Conservation (phyloP, 495 filamentous ascomycete genomes). For the Daldinia bambusicola region DNA sequence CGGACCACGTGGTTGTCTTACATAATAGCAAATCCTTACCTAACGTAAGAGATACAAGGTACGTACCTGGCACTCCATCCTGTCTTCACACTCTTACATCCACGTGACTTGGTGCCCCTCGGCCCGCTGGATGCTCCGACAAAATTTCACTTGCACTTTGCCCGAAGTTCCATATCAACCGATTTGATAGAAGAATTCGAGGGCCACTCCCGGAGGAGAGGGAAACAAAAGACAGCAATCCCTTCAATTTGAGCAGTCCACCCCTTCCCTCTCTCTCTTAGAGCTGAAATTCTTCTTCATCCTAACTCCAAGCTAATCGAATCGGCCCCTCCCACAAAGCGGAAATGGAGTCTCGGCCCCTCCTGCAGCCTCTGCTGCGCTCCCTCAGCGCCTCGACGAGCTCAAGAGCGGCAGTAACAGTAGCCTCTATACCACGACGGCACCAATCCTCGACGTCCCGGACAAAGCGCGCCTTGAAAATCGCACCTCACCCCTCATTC, state of each 20-base stretch:
- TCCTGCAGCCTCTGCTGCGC: slow-evolving; percentile 44
- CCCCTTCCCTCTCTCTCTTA: slow-evolving; percentile 6
- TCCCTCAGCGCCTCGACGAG: slow-evolving; percentile 44
- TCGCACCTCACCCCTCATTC: slow-evolving; percentile 80
- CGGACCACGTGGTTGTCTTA: background rate
- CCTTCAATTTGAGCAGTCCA: background rate
- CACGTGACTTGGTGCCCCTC: slow-evolving; percentile 22
- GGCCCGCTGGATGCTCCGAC: slow-evolving; percentile 37
- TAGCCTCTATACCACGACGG: slow-evolving; percentile 59
- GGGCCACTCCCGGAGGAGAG: slow-evolving; percentile 10
- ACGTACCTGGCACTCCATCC: no score
- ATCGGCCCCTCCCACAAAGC: background rate
- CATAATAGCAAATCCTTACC: no score
- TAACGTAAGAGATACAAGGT: no score
- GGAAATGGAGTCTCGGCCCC: slow-evolving; percentile 46
- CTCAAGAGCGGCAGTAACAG: slow-evolving; percentile 61
- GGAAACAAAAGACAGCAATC: background rate
- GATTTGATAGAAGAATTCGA: slow-evolving; percentile 1
- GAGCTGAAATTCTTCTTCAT: background rate
- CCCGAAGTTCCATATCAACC: slow-evolving; percentile 1
- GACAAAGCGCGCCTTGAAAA: slow-evolving; percentile 74
- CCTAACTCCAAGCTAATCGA: background rate
- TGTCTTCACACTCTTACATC: no score
- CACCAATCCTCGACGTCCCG: slow-evolving; percentile 76
- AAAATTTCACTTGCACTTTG: slow-evolving; percentile 16